A percentile compares a stretch with the other conserved stretches of the same genome.
Evolutionary conservation across 169 alveolate species (phyloP).

Genomic region (Toxoplasma gondii): DNA sequence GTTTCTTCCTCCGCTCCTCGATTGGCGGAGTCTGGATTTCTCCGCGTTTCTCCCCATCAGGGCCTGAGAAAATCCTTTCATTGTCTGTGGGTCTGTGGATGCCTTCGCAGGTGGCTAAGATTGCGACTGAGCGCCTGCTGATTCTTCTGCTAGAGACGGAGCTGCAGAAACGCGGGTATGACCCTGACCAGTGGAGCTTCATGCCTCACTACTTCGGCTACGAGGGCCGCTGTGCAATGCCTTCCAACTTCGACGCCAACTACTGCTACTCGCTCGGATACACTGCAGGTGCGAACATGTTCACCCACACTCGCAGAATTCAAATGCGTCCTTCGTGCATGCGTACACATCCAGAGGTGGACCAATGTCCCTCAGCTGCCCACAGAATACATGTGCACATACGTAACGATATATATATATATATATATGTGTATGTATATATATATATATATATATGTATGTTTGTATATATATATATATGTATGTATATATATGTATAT

Average conservation of each 20-base stretch:
- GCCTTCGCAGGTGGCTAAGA: constrained; percentile 96
- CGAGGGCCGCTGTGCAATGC: constrained; percentile 82
- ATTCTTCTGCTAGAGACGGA: constrained; percentile 88
- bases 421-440: background rate
- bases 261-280: constrained; percentile 98
- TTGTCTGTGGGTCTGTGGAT: no score
- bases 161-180: constrained; percentile 67
- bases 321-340: background rate
- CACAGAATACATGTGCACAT: background rate
- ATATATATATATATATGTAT: background rate
- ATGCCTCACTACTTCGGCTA: constrained; percentile 96
- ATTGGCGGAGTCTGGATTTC: no score
- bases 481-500: background rate
- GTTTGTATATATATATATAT: background rate
- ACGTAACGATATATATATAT: no score
- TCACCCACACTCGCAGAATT: background rate
- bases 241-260: constrained; percentile 96
- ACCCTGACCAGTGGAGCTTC: constrained; percentile 68
- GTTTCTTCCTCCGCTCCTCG: no score
- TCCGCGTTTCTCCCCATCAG: no score
- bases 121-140: constrained; percentile 97
- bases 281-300: constrained; percentile 85
- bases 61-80: no score
- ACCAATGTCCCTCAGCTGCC: background rate
- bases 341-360: background rate